phyloP scores from a whole-genome alignment of 495 filamentous ascomycete genomes.

The Tuber melanosporum region DNA sequence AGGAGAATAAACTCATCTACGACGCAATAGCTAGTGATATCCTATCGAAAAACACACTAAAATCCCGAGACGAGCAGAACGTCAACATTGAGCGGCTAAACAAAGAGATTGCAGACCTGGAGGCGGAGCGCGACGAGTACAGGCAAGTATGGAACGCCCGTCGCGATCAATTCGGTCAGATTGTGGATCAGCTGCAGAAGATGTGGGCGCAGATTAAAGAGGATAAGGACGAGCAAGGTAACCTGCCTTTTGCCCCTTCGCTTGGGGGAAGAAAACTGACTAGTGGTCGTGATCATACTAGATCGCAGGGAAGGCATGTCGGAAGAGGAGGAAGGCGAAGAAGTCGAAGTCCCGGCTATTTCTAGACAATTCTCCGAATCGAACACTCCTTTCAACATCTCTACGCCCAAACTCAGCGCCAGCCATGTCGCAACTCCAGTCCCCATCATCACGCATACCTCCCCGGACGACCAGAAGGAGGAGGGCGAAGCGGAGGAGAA shows the following conservation, averaged over 20 bases:
- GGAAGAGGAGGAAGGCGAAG: slow-evolving; percentile 65
- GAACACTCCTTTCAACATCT: slow-evolving; percentile 31
- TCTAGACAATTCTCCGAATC: slow-evolving; percentile 30
- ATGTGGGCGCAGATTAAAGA: slow-evolving; percentile 80
- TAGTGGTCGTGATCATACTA: slow-evolving; percentile 31
- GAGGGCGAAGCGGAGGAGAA: slow-evolving; percentile 59
- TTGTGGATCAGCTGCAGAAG: slow-evolving; percentile 85
- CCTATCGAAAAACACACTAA: slow-evolving; percentile 59
- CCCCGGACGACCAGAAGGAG: slow-evolving; percentile 50
- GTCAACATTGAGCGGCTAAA: slow-evolving; percentile 70
- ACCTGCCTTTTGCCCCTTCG: slow-evolving; percentile 29
- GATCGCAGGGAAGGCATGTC: slow-evolving; percentile 70
- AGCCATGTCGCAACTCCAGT: slow-evolving; percentile 49
- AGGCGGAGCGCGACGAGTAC: slow-evolving; percentile 75
- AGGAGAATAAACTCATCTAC: slow-evolving; percentile 80
- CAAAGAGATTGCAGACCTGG: slow-evolving; percentile 79
- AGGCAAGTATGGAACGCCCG: slow-evolving; percentile 78
- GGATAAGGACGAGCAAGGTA: slow-evolving; percentile 77
- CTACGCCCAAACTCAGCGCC: slow-evolving; percentile 42
- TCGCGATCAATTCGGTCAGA: slow-evolving; percentile 77
- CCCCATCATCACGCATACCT: slow-evolving; percentile 40
- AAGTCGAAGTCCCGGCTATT: slow-evolving; percentile 54
- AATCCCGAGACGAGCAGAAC: slow-evolving; percentile 74
- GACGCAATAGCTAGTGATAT: slow-evolving; percentile 70
- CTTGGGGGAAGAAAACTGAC: slow-evolving; percentile 45